phyloP scores from a whole-genome alignment of 139 green algal genomes.

The Volvox africanus region DNA sequence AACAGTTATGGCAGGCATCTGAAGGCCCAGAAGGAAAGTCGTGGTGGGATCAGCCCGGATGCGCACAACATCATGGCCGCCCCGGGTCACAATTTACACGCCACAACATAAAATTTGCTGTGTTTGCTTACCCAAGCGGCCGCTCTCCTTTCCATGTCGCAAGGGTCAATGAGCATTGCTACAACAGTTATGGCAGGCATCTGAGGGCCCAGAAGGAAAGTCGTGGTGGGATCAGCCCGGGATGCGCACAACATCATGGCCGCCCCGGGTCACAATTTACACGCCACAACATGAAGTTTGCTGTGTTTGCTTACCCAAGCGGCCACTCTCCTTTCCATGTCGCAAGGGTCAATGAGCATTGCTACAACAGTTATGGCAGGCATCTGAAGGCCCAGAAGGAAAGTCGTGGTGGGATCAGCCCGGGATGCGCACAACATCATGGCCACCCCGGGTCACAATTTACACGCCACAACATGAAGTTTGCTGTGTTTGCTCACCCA shows the following conservation, averaged over 20 bases:
- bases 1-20: neutral
- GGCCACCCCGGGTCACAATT: neutral
- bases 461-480: neutral
- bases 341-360: slow-evolving; percentile 24
- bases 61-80: neutral
- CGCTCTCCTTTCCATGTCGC: neutral
- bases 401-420: too few species aligned
- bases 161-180: slow-evolving; percentile 25
- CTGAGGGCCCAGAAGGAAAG: too few species aligned
- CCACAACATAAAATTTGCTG: neutral
- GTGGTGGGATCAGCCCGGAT: slow-evolving; percentile 8
- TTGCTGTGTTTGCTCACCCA: slow-evolving; percentile 15
- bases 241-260: neutral
- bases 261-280: neutral
- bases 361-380: neutral
- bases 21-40: too few species aligned
- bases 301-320: slow-evolving; percentile 22
- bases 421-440: neutral
- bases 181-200: too few species aligned
- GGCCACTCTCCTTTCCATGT: neutral
- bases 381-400: too few species aligned
- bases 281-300: neutral
- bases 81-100: neutral
- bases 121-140: slow-evolving; percentile 32
- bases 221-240: slow-evolving; percentile 18